phyloP scores from a whole-genome alignment of 2,329 filamentous ascomycete species.

The Juglanconis juglandina region DNA sequence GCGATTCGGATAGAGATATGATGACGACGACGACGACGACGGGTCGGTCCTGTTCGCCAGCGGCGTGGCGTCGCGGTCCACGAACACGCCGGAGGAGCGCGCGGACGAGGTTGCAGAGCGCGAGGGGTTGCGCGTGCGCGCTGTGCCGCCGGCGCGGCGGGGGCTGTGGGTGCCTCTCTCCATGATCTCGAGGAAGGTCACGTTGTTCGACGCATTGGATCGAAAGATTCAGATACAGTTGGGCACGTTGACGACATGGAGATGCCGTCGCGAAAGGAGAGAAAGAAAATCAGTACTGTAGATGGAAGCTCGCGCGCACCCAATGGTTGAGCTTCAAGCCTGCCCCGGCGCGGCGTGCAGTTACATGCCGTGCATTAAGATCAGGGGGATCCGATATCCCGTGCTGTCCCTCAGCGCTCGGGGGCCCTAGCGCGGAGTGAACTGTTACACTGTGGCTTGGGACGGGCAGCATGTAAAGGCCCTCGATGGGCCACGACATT shows the following conservation, averaged over 20 bases:
- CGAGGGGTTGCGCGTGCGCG: slow-evolving; percentile 2
- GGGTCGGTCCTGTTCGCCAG: no score
- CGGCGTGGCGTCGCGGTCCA: not conserved
- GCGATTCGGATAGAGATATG: not conserved
- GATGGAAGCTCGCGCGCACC: not conserved
- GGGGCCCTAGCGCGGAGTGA: no score
- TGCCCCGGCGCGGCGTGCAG: not conserved
- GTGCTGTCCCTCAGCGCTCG: not conserved
- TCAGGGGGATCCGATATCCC: slow-evolving; percentile 1
- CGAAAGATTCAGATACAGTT: no score
- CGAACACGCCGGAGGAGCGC: slow-evolving; percentile 12
- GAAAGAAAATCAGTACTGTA: not conserved
- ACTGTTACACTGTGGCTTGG: no score
- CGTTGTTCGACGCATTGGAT: not conserved
- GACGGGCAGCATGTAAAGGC: no score
- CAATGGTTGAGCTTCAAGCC: no score
- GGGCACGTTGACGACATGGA: not conserved
- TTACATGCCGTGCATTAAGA: slow-evolving; percentile 7
- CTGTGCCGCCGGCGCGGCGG: not conserved
- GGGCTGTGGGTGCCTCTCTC: not conserved
- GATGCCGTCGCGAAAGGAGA: not conserved
- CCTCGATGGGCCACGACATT: not conserved
- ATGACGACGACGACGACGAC: no score
- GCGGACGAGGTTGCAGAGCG: slow-evolving; percentile 9
- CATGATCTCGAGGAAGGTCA: not conserved